A percentile compares a stretch with the other conserved stretches of the same genome.
Conservation (phyloP, 116 monocot species). For the Iris pallida region DNA sequence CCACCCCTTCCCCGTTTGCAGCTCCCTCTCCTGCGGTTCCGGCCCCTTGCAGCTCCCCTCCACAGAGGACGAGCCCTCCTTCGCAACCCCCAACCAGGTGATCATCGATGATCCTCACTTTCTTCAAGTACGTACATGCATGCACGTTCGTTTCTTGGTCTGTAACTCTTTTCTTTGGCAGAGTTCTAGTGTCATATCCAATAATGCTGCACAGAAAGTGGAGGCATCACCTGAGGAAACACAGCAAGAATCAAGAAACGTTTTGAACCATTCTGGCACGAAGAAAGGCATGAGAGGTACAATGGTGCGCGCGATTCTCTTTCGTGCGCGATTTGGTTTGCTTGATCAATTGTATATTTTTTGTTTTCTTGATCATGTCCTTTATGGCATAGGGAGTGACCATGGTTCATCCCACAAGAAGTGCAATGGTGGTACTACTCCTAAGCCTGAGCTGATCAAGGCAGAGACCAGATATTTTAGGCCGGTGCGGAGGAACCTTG, state of each 20-base stretch:
- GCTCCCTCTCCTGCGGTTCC: constrained; percentile 9
- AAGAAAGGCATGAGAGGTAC: neutral
- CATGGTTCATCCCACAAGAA: no score
- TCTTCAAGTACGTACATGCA: neutral
- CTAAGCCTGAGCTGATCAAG: no score
- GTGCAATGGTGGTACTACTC: no score
- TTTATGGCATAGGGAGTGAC: no score
- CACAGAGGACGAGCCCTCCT: neutral
- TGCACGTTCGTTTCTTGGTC: neutral
- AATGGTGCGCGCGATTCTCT: no score
- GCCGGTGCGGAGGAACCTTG: no score
- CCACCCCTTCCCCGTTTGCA: constrained; percentile 27
- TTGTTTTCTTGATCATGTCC: no score
- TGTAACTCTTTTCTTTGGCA: neutral
- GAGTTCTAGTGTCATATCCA: constrained; percentile 5
- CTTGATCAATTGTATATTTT: neutral
- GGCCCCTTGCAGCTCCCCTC: no score
- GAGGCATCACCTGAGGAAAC: constrained; percentile 3
- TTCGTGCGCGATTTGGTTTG: neutral
- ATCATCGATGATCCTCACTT: neutral
- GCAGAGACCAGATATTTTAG: no score
- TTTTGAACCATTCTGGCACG: neutral
- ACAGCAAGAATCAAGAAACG: neutral
- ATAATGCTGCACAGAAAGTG: constrained; percentile 2
- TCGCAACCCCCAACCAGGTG: neutral